Base-by-base conservation (phyloP, 2,329 filamentous ascomycete species). In the Exophiala bonariae region DNA sequence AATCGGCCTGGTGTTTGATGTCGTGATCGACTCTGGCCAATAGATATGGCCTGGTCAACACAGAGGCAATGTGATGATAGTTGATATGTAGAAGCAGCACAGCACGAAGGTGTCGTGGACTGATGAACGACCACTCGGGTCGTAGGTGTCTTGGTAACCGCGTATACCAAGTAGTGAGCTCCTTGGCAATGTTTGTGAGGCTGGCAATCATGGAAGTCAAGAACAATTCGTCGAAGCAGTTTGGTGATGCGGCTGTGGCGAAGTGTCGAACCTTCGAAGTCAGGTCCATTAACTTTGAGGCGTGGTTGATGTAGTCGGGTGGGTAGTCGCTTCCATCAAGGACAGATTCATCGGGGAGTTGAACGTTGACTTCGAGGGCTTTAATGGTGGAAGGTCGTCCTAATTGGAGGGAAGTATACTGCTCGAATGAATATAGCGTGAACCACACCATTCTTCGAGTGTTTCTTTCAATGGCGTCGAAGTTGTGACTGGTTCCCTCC, bases 361-460 rank as follows among this genome's bases (percentile, higher is more conserved):
- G 13, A 14, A 34, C 32, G n/a, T 34, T 34, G n/a, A 34, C 32
- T 14, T 34, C 32, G 6, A 34, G 32, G 8, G 32, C 32, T n/a
- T 34, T 34, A n/a, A 34, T 34, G 32, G 32, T 18, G 17, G 32
- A 34, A 34, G 32, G 32, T 18, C 32, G 13, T 34, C 32, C 32
- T 8, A 34, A n/a, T 18, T 6, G 14, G 32, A 34, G 32, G 13
- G 32, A 34, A 6, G 17, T 18, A 18, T 34, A 34, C 17, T 34
- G 32, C 14, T 34, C 32, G 32, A 34, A 34, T 7, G 32, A 34
- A 18, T 34, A 34, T 5, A 34, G 17, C 13, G 32, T 34, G n/a
- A 34, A 34, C 32, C 32, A 34, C 5, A 34, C 32, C 32, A 34
- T 34, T 18, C 32, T 34, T 34, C 32, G 32, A 5, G 32, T 34